A percentile compares a stretch with the other conserved stretches of the same genome.
Conservation (phyloP, 2,329 filamentous ascomycete species). For the Neoscytalidium dimidiatum region DNA sequence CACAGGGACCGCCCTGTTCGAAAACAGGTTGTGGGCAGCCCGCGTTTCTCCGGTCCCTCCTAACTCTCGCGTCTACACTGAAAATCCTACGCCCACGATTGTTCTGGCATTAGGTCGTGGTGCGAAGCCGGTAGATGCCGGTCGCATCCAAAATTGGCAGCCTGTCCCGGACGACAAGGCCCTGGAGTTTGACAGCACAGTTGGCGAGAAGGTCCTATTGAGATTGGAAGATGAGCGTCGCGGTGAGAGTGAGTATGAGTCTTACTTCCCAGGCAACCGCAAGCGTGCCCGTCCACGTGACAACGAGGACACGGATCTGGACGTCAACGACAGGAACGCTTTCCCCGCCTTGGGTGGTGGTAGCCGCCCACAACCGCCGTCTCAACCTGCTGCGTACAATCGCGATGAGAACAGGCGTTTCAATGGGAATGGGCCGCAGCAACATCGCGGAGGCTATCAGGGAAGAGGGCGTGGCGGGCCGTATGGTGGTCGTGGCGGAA, state of each 20-base stretch:
- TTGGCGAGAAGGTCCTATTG: slow-evolving; percentile 83
- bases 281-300: slow-evolving; percentile 20
- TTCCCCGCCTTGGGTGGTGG: slow-evolving; percentile 23
- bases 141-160: slow-evolving; percentile 81
- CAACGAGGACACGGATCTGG: neutral
- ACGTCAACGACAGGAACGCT: slow-evolving; percentile 20
- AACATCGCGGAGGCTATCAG: slow-evolving; percentile 23
- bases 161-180: slow-evolving; percentile 70
- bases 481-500: slow-evolving; percentile 43
- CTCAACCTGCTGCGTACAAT: neutral
- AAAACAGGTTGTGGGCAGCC: slow-evolving; percentile 86
- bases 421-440: slow-evolving; percentile 37
- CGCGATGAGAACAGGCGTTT: slow-evolving; percentile 39
- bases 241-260: slow-evolving; percentile 35
- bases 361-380: slow-evolving; percentile 34
- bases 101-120: slow-evolving; percentile 79
- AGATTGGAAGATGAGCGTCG: slow-evolving; percentile 19
- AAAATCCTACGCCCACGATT: slow-evolving; percentile 75
- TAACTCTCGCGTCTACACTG: slow-evolving; percentile 69
- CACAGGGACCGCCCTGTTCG: slow-evolving; percentile 70
- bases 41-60: slow-evolving; percentile 70
- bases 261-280: slow-evolving; percentile 24
- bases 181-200: slow-evolving; percentile 77
- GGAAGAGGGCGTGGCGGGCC: slow-evolving; percentile 40
- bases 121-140: slow-evolving; percentile 75